Evolutionary conservation across 805 yeast genomes (phyloP), one percentile per base, ranked within the genome.

Genomic region (Saccharomycopsis sp.): DNA sequence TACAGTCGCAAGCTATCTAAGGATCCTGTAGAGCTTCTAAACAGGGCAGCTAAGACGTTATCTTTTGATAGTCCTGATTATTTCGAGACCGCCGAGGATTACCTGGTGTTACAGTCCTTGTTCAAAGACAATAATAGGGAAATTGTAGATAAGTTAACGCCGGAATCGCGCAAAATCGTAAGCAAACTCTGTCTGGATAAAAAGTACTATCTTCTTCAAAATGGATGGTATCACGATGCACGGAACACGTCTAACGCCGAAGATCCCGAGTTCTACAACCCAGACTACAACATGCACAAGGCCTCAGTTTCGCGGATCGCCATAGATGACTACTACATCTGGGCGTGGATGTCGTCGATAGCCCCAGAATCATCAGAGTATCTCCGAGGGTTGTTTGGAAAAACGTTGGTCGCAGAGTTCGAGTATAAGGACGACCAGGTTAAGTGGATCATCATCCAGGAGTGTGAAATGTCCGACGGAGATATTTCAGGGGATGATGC

Each of bases 281-380:
- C 72, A 70, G 57, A 68, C 73, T 19, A 61, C 68, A 52, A 74
- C 23, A 56, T 62, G 22, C 67, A 66, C 51, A 73, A 79, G 3
- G 80, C 78, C 1, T 66, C 68, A n/a, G 76, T 88, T 8, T 73
- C 81, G 7, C 79, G 87, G 60, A 85, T 87, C 0, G 78, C 88
- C 3, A 82, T 90, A 19, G 96, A 89, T 69, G 97, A 90, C 69
- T 90, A 87, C 69, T 90, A 85, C 67, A 88, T 89, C 29, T 90
- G 97, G 97, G 81, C 96, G 0, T 90, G 97, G 97, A 75, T 89
- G 66, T 82, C 91, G 0, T 80, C 90, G 1, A 68, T 89, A 23
- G 89, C 89, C 0, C 78, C 84, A 35, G 97, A 90, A 67, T 87
- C 88, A 67, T 81, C 90, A 0, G 75, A 78, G 35, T 70, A 75